Percentiles rank a stretch among this genome's conserved stretches.
These are phyloP conservation scores for Myxozyma neotropica DNA, from an alignment of 805 yeast species.

Conservation along the genomic window DNA sequence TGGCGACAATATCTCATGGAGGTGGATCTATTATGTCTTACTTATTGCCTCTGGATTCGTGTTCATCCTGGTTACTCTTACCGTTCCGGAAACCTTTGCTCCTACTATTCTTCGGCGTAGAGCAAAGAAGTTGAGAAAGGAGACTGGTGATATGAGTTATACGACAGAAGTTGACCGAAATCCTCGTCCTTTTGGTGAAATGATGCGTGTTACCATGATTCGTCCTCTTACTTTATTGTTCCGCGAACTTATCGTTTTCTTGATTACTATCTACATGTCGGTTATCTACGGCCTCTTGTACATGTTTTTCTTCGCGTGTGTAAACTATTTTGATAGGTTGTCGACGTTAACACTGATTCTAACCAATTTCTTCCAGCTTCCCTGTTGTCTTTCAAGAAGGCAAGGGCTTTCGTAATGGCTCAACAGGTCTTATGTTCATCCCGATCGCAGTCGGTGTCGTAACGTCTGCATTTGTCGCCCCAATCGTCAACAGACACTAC, in stretches of 20 bases:
- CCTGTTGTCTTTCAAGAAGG: constrained; percentile 60
- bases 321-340: neutral
- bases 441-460: constrained; percentile 77
- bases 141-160: constrained; percentile 54
- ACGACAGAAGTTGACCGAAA: constrained; percentile 68
- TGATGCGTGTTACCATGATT: constrained; percentile 65
- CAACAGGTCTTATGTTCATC: constrained; percentile 65
- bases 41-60: constrained; percentile 64
- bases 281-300: constrained; percentile 54
- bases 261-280: constrained; percentile 55
- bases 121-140: constrained; percentile 54
- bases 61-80: constrained; percentile 49
- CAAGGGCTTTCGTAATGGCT: constrained; percentile 56
- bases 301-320: constrained; percentile 59
- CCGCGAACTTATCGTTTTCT: constrained; percentile 49
- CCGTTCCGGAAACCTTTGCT: constrained; percentile 67
- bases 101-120: constrained; percentile 55
- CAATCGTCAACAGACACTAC: constrained; percentile 43
- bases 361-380: constrained; percentile 38
- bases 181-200: constrained; percentile 66
- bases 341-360: neutral
- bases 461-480: constrained; percentile 37
- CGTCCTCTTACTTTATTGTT: constrained; percentile 74
- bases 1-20: constrained; percentile 63
- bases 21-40: constrained; percentile 71